Percentiles rank a stretch among this genome's conserved stretches.
These are phyloP conservation scores for Pichia sp. DNA, from an alignment of 1,139 yeast species.

Conservation along the genomic window DNA sequence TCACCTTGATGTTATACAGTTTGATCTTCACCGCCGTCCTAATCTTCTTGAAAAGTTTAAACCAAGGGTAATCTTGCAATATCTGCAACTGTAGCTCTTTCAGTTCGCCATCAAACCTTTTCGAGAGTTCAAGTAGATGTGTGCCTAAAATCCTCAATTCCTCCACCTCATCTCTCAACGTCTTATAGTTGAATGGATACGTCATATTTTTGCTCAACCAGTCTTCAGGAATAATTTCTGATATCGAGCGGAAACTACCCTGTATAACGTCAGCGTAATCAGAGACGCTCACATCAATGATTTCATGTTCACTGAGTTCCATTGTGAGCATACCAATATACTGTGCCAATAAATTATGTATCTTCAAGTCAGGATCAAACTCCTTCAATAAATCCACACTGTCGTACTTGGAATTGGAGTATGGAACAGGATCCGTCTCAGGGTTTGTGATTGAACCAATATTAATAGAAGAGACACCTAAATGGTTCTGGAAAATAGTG, in stretches of 20 bases:
- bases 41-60: slow-evolving; percentile 49
- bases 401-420: slow-evolving; percentile 55
- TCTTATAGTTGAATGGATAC: slow-evolving; percentile 9
- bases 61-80: slow-evolving; percentile 66
- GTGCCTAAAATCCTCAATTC: not conserved
- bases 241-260: slow-evolving; percentile 23
- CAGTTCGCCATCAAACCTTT: slow-evolving; percentile 19
- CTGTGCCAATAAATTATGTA: slow-evolving; percentile 52
- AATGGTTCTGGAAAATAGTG: slow-evolving; percentile 39
- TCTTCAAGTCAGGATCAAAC: slow-evolving; percentile 47
- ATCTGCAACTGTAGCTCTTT: slow-evolving; percentile 39
- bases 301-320: slow-evolving; percentile 48
- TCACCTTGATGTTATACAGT: slow-evolving; percentile 45
- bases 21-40: slow-evolving; percentile 52
- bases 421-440: slow-evolving; percentile 38
- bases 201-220: slow-evolving; percentile 23
- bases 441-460: slow-evolving; percentile 33
- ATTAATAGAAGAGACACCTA: slow-evolving; percentile 44
- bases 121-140: slow-evolving; percentile 9
- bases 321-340: slow-evolving; percentile 50
- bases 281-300: slow-evolving; percentile 33
- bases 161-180: slow-evolving; percentile 7
- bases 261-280: slow-evolving; percentile 32
- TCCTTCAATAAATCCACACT: slow-evolving; percentile 48
- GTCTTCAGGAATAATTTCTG: slow-evolving; percentile 28